Base-by-base conservation (phyloP, 225 moss, liverwort and hornwort species). In the Straminergon stramineum region DNA sequence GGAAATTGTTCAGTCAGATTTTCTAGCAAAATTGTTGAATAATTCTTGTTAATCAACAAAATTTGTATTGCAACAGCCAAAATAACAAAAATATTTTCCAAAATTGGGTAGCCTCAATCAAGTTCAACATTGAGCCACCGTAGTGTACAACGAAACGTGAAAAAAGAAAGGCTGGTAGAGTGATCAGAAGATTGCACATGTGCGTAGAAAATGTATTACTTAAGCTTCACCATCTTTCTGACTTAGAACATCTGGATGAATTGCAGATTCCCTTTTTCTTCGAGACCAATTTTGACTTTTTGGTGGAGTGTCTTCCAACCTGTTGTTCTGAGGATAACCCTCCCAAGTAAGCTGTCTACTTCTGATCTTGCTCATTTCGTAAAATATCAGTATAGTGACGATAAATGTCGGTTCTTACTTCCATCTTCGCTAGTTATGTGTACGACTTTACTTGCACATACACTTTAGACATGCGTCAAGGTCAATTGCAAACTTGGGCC, bases 251-350 rank as follows among this genome's bases (percentile, higher is more conserved):
- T 82, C 9, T 83, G 89, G 58, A 79, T 68, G 68, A 55, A 63
- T 81, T 89, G 88, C 95, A 98, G 98, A 82, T 98, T 68, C 94
- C 98, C 11, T 93, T 91, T 86, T 98, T 98, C 89, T 96, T 96
- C 80, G 92, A 95, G 70, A 96, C 98, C 62, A 96, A 98, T 88
- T 97, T 87, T 73, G 97, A 97, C 77, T 95, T 94, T 35, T 74
- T 92, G 57, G 98, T 97, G 57, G 94, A 96, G 71, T 96, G 97
- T 82, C 92, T 98, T 83, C 97, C 95, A 82, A 97, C 96, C 45
- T 98, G 98, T 88, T 97, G 95, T 76, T 96, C 96, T 63, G 74
- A 93, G 58, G 88, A 91, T 55, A 97, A 95, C 82, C 98, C 98
- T 74, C 90, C 94, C 77, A 95, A 92, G 97, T 97, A 90, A 95